Conservation (phyloP, 1,284 basidiomycete species). For the Sanguinoderma infundibulare region DNA sequence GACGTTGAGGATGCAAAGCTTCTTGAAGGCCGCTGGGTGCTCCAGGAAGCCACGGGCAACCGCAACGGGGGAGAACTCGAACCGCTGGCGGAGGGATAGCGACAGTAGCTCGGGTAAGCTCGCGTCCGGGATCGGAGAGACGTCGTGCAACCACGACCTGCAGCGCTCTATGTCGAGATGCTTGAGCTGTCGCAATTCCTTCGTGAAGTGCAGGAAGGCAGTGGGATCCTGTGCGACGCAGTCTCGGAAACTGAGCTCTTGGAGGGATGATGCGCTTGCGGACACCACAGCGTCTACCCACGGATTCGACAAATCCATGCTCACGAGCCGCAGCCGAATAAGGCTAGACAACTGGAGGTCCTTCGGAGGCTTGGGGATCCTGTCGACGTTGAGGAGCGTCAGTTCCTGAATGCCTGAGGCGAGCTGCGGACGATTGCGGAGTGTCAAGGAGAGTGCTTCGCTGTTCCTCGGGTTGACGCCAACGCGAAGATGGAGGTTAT, state of each 20-base stretch:
- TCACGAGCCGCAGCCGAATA: constrained; percentile 6
- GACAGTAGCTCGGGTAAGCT: constrained; percentile 1
- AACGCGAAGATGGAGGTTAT: constrained; percentile 19
- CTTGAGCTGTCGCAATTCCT: constrained; percentile 1
- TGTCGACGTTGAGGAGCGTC: neutral
- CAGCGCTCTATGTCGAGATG: constrained; percentile 9
- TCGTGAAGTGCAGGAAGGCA: neutral
- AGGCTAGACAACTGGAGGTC: neutral
- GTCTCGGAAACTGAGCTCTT: constrained; percentile 4
- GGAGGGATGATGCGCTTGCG: neutral
- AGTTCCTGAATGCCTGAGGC: constrained; percentile 17
- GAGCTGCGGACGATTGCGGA: constrained; percentile 16
- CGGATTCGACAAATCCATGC: neutral
- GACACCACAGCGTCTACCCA: neutral
- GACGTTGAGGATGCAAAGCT: constrained; percentile 4
- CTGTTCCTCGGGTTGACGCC: constrained; percentile 5
- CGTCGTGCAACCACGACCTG: neutral
- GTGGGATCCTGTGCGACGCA: constrained; percentile 1
- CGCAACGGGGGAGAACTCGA: neutral
- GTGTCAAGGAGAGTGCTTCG: constrained; percentile 7
- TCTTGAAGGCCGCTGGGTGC: neutral
- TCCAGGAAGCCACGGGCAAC: neutral
- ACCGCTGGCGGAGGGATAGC: neutral
- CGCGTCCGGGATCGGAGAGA: neutral
- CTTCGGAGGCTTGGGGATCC: neutral